Base-by-base conservation (phyloP, 2,329 filamentous ascomycete genomes). In the Trichoderma aggressivum region DNA sequence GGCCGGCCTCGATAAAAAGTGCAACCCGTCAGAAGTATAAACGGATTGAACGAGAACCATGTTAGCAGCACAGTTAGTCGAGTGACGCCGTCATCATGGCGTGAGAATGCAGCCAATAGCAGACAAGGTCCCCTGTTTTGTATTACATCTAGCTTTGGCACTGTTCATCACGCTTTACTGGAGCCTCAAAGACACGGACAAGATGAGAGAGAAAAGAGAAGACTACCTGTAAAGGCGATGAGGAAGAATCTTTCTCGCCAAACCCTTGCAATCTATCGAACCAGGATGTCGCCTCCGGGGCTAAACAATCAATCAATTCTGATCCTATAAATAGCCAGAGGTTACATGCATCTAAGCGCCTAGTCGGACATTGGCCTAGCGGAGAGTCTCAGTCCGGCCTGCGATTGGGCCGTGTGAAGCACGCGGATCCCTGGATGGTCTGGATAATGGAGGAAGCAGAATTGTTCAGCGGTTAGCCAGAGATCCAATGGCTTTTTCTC, bases 261-360 rank as follows among this genome's bases (percentile, higher is more conserved):
- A 50, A 50, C n/a, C 43, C 43, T 12, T 50, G 43, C 43, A 21
- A 50, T 50, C 43, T n/a, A 59, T 6, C 47, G 18, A 18, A 24
- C 24, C 26, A 32, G 21, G 55, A 59, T 59, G 8, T 12, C 28
- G 53, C 34, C 18, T 39, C 36, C 36, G 36, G 36, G 36, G 36
- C 36, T 39, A 47, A 47, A 30, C 32, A 28, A 24, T 43, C 24
- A 65, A 65, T 36, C 28, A 16, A 53, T 55, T 55, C 43, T 55
- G 62, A 4, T 60, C 56, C 65, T 68, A 68, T 50, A 50, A 68
- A 68, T 68, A 68, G 56, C 26, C 18, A 10, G 36, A 30, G 26
- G 36, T 68, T 50, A 14, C 55, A 68, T 61, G 55, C 56, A 68
- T 50, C 43, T 68, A 68, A 68, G 65, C 65, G 65, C 65, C 65